Evolutionary conservation across 163 green algal genomes (phyloP).

Genomic region (Prototheca cutis): DNA sequence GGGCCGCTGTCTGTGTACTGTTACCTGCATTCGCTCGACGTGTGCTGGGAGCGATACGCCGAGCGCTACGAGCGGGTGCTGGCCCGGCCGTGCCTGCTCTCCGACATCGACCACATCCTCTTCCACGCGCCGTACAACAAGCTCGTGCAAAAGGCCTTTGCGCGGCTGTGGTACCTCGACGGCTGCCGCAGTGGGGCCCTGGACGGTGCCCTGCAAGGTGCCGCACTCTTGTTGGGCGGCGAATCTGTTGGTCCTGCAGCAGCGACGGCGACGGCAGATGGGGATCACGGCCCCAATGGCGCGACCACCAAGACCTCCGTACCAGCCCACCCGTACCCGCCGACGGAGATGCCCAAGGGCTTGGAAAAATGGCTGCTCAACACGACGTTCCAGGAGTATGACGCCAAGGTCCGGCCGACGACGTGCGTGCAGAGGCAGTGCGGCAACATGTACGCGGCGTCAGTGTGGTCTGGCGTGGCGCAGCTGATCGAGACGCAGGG

Average conservation of each 20-base stretch:
- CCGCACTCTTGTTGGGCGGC: not conserved
- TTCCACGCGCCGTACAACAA: slow-evolving; percentile 74
- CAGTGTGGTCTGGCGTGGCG: slow-evolving; percentile 60
- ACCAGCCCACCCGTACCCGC: not conserved
- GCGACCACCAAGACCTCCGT: no score
- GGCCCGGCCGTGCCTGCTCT: slow-evolving; percentile 4
- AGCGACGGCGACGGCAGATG: no score
- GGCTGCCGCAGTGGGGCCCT: slow-evolving; percentile 29
- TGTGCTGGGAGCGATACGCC: slow-evolving; percentile 35
- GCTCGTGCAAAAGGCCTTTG: slow-evolving; percentile 69
- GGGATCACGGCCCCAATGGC: no score
- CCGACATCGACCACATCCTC: slow-evolving; percentile 36
- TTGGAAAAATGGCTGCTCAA: slow-evolving; percentile 33
- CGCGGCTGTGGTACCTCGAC: slow-evolving; percentile 44
- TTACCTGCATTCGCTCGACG: slow-evolving; percentile 46
- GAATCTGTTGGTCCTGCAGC: no score
- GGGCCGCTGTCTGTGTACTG: slow-evolving; percentile 47
- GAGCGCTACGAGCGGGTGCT: slow-evolving; percentile 21
- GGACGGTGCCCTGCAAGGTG: not conserved
- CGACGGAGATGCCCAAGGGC: slow-evolving; percentile 6
- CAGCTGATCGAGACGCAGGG: slow-evolving; percentile 31
- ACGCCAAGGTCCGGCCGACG: slow-evolving; percentile 36
- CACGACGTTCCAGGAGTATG: slow-evolving; percentile 14
- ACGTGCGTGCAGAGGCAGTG: slow-evolving; percentile 28
- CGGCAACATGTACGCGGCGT: slow-evolving; percentile 79